Percentiles rank a stretch among this genome's conserved stretches.
Conservation (phyloP, 2,329 filamentous ascomycete species). For the Sclerotiophoma versabilis region DNA sequence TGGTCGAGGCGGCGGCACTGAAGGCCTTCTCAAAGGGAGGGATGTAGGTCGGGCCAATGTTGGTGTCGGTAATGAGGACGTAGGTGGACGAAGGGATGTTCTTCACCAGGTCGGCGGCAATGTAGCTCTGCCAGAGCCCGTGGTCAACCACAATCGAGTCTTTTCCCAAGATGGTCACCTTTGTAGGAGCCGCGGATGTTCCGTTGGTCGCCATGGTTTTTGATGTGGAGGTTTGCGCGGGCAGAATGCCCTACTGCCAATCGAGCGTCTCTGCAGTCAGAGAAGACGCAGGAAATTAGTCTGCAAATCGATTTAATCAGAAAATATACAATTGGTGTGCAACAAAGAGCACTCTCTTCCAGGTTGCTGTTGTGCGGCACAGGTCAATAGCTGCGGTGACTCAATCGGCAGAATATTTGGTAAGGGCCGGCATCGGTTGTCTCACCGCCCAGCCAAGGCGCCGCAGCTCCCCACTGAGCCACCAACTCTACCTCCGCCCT, state of each 20-base stretch:
- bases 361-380: conserved; percentile 7
- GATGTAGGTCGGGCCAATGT: conserved; percentile 81
- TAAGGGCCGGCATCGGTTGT: not conserved
- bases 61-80: conserved; percentile 95
- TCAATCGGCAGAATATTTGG: conserved; percentile 19
- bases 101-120: conserved; percentile 79
- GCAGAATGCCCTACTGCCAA: conserved; percentile 12
- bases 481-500: not conserved
- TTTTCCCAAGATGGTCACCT: conserved; percentile 83
- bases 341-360: not conserved
- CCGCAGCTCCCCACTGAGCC: not conserved
- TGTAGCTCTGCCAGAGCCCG: conserved; percentile 83
- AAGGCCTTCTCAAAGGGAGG: conserved; percentile 77
- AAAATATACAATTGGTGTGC: conserved; percentile 2
- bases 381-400: conserved; percentile 14
- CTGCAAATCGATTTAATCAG: not conserved
- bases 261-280: conserved; percentile 3
- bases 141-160: conserved; percentile 93
- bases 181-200: conserved; percentile 55
- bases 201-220: conserved; percentile 42
- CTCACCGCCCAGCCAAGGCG: not conserved
- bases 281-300: not conserved
- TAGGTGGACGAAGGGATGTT: conserved; percentile 88
- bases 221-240: conserved; percentile 8
- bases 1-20: conserved; percentile 53